Evolutionary conservation across 2,329 filamentous ascomycete genomes (phyloP).

Genomic region (Alternaria viburni): DNA sequence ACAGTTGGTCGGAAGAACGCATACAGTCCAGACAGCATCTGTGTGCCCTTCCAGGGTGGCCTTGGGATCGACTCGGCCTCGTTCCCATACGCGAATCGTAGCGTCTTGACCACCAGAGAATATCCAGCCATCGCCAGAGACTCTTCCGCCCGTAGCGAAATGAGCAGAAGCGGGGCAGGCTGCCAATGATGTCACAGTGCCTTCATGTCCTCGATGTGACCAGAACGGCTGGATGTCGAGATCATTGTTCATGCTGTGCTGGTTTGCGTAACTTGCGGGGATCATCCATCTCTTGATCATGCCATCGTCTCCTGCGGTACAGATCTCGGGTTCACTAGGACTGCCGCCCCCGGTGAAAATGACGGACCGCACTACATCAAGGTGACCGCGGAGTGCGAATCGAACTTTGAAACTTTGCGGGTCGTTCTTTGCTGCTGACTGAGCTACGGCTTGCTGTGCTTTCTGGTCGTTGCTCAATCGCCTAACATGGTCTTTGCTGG

Average conservation of each 20-base stretch:
- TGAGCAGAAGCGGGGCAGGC: constrained; percentile 87
- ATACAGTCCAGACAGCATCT: constrained; percentile 94
- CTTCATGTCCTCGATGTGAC: constrained; percentile 92
- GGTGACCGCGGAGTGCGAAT: constrained; percentile 88
- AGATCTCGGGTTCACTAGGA: constrained; percentile 94
- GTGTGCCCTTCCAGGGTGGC: constrained; percentile 92
- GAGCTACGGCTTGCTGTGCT: constrained; percentile 54
- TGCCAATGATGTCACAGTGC: constrained; percentile 83
- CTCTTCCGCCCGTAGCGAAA: constrained; percentile 86
- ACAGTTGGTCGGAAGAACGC: constrained; percentile 84
- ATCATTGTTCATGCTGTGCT: constrained; percentile 71
- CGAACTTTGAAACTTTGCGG: constrained; percentile 85
- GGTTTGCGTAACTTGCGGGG: constrained; percentile 74
- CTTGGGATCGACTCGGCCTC: constrained; percentile 92
- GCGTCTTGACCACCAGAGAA: constrained; percentile 97
- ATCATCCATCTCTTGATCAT: constrained; percentile 97
- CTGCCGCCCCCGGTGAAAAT: constrained; percentile 97
- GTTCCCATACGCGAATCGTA: constrained; percentile 93
- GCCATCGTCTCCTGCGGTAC: constrained; percentile 93
- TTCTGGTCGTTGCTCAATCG: constrained; percentile 70
- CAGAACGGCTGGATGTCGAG: constrained; percentile 93
- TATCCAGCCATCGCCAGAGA: constrained; percentile 94
- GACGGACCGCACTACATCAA: constrained; percentile 91
- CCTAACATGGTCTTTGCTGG: constrained; percentile 69
- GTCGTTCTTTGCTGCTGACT: constrained; percentile 63